Base-by-base conservation (phyloP, 2,329 filamentous ascomycete genomes). In the Podosphaera fusca region DNA sequence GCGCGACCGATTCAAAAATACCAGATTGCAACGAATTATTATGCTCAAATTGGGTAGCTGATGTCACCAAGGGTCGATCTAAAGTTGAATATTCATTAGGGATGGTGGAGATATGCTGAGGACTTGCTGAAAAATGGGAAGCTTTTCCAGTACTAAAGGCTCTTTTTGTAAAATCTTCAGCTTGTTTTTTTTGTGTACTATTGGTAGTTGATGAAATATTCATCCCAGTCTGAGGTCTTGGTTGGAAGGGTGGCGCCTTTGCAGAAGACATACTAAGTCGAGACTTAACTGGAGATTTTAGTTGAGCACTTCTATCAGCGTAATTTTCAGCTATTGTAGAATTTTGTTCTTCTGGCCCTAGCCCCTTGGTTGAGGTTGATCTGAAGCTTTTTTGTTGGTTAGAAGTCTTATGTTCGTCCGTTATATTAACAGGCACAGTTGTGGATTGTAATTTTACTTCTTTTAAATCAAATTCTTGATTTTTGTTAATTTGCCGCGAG, bases 171-270 rank as follows among this genome's bases (percentile, higher is more conserved):
- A 21, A 49, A 5, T 5, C 29, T 12, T 49, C n/a, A 9, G 40
- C 21, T n/a, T 21, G 3, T 12, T 10, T 49, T 21, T 7, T 51
- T 63, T 58, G 35, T 51, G 40, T n/a, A 33, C 33, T 14, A 52
- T 53, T n/a, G 40, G 30, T 3, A 53, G 35, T 1, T 49, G 6
- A 38, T 38, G 10, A 38, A 38, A 56, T 21, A 29, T 34, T 31
- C 36, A 57, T 35, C 46, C 38, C n/a, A 45, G 47, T 57, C 21
- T 62, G 61, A 8, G 60, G 49, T 54, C 67, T 64, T 46, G 67
- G 67, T 35, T 68, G 64, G 51, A 69, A 69, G 34, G 67, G 65
- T 7, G 66, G 65, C 29, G 67, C 67, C 58, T 61, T 66, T 46
- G 67, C 67, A 47, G 67, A 66, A 31, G 64, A 63, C 14, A 64